Conservation (phyloP, 306 rosid species). For the Crotalaria pallida region DNA sequence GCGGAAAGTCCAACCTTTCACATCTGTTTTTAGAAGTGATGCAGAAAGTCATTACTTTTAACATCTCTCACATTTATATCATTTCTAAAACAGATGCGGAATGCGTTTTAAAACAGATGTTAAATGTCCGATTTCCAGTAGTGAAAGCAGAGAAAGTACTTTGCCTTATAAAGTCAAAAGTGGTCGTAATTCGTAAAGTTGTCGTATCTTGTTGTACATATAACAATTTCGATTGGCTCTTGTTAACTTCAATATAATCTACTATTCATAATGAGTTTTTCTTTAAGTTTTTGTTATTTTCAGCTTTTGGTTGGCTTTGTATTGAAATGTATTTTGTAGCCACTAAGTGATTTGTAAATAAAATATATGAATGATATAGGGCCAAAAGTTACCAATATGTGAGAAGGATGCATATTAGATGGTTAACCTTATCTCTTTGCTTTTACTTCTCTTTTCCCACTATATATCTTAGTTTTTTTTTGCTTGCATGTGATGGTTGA, state of each 20-base stretch:
- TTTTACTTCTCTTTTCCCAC: background rate
- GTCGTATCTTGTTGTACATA: no score
- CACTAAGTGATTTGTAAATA: conserved; percentile 31
- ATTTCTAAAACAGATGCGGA: no score
- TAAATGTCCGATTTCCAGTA: no score
- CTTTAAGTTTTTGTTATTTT: background rate
- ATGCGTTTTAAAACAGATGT: no score
- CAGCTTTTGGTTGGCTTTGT: conserved; percentile 36
- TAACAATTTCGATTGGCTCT: no score
- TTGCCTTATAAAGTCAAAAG: no score
- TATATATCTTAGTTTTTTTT: conserved; percentile 22
- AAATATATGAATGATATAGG: conserved; percentile 32
- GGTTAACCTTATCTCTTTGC: conserved; percentile 22
- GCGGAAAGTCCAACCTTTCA: no score
- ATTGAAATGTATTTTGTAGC: conserved; percentile 21
- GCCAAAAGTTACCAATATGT: conserved; percentile 17
- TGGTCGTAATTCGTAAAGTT: no score
- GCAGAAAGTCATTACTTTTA: no score
- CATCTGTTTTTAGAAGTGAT: no score
- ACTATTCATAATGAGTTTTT: background rate
- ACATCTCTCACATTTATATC: no score
- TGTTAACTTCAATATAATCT: background rate
- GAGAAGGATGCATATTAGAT: conserved; percentile 24
- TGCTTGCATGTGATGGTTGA: conserved; percentile 21
- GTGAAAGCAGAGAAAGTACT: no score